Base-by-base conservation (phyloP, 306 rosid species). In the Hippophae gyantsensis region DNA sequence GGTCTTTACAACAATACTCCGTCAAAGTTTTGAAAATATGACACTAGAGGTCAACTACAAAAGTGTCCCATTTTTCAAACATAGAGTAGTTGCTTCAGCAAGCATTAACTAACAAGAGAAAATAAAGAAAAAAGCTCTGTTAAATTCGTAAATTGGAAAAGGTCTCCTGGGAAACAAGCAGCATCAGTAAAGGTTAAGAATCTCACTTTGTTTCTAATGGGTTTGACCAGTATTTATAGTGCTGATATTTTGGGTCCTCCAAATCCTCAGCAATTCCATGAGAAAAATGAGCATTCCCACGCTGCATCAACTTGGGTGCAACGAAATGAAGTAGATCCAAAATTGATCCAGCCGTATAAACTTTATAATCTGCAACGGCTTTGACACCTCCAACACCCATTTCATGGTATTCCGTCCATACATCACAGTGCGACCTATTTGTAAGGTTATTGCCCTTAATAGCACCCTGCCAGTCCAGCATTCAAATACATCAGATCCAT, bases 261-360 rank as follows among this genome's bases (percentile, higher is more conserved):
- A 86, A 77, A 79, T 86, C 67, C 66, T 81, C 84, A 7, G 95
- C 95, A 71, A 86, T 81, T 64, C 88, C 95, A 50, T 81, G 57
- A 6, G 95, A 86, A 79, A 81, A 86, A 79, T 86, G 90, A 66
- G 75, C 80, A 65, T 60, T 81, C 56, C 95, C 95, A 27, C 95
- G 95, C 27, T 78, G 73, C 90, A 86, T 86, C 84, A 86, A 63
- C 82, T 84, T 86, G 41, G 95, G 95, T 42, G 88, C 95, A 49
- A 84, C 95, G 71, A 50, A 83, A 13, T 59, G 78, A 67, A 86
- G 85, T 63, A 86, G 81, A 79, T 86, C 86, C 79, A 85, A 70
- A 65, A 81, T 45, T 67, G 84, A 79, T 49, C 59, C 75, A 41
- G 87, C 78, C 1, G 96, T 82, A 78, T 78, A 88, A 61, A 79